phyloP scores from a whole-genome alignment of 257 asterid genomes.

The Przewalskia tangutica region DNA sequence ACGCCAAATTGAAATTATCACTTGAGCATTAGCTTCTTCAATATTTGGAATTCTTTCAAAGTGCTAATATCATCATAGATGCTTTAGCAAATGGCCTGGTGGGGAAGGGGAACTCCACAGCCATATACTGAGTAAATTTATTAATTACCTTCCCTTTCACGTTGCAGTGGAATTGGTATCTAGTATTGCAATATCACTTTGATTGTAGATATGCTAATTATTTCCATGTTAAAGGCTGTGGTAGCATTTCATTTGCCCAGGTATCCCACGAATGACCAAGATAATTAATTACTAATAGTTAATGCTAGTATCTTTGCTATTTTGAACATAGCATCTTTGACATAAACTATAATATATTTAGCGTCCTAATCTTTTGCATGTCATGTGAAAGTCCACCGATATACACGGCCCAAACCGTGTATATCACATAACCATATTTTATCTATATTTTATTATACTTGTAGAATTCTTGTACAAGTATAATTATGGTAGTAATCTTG shows the following conservation, averaged over 20 bases:
- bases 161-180: constrained; percentile 2
- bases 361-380: background rate
- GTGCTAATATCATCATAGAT: background rate
- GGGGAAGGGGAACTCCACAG: background rate
- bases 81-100: background rate
- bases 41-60: background rate
- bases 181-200: background rate
- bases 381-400: background rate
- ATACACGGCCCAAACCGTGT: no score
- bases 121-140: background rate
- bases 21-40: background rate
- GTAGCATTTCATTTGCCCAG: background rate
- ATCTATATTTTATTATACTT: no score
- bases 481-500: no score
- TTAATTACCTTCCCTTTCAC: background rate
- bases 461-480: no score
- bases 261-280: background rate
- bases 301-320: background rate
- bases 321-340: background rate
- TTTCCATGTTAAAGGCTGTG: background rate
- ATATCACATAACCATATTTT: no score
- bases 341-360: background rate
- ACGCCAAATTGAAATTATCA: background rate
- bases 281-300: background rate
- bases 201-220: background rate